Evolutionary conservation across 2,329 filamentous ascomycete genomes (phyloP).

Genomic region (Ophiostoma australiae): DNA sequence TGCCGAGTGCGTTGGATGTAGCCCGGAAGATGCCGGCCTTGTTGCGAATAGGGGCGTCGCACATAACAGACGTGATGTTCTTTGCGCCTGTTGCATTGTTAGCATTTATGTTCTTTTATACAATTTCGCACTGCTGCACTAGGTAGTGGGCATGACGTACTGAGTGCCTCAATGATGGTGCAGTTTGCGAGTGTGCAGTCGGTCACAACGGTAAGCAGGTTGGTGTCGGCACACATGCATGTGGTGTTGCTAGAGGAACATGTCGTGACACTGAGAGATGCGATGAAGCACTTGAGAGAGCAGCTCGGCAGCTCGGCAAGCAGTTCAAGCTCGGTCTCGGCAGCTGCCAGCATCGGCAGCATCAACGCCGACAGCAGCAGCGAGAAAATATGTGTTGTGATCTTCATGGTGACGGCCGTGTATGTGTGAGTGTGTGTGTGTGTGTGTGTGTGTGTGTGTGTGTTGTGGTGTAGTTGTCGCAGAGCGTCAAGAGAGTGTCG

Average conservation of each 20-base stretch:
- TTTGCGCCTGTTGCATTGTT: conserved; percentile 25
- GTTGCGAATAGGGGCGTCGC: conserved; percentile 29
- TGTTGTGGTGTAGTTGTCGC: background rate
- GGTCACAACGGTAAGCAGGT: conserved; percentile 11
- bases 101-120: background rate
- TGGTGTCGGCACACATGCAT: conserved; percentile 20
- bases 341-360: conserved; percentile 17
- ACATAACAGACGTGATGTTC: conserved; percentile 31
- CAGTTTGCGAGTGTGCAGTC: conserved; percentile 19
- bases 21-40: conserved; percentile 35
- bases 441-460: background rate
- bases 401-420: conserved; percentile 17
- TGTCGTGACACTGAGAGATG: background rate
- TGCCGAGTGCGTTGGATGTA: conserved; percentile 33
- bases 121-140: background rate
- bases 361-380: conserved; percentile 19
- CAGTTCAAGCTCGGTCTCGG: background rate
- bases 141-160: background rate
- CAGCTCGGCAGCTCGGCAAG: conserved; percentile 18
- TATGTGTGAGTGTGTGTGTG: background rate
- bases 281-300: conserved; percentile 17
- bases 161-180: conserved; percentile 19
- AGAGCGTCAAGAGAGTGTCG: background rate
- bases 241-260: conserved; percentile 20
- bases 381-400: conserved; percentile 7